Percentiles rank a stretch among this genome's conserved stretches.
Evolutionary conservation across 164 flowering plant species (phyloP).

Genomic region (Taxillus chinensis): DNA sequence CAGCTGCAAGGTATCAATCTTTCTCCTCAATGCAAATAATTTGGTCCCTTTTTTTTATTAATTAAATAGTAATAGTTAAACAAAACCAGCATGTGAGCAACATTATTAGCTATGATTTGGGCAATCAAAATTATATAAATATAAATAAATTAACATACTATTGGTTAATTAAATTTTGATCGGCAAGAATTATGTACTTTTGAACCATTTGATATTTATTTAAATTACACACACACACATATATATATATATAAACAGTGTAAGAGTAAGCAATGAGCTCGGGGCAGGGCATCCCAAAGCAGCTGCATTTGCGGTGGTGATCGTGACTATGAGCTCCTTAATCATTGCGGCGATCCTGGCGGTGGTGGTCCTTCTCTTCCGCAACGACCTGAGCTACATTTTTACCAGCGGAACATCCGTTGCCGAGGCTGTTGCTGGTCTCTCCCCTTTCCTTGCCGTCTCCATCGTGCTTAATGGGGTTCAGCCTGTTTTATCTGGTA

Average conservation of each 20-base stretch:
- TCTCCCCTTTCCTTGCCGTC: constrained; percentile 13
- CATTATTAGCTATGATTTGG: too few relatives aligned
- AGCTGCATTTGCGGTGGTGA: constrained; percentile 12
- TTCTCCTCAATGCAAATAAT: not conserved
- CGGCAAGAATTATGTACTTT: too few relatives aligned
- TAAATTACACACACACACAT: not conserved
- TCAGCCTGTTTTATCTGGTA: constrained; percentile 11
- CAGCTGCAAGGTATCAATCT: constrained; percentile 46
- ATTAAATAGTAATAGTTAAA: not conserved
- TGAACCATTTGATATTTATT: too few relatives aligned
- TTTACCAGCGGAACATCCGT: constrained; percentile 13
- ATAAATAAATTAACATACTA: too few relatives aligned
- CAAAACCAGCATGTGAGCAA: too few relatives aligned
- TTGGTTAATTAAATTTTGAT: too few relatives aligned
- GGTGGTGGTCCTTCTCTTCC: constrained; percentile 5
- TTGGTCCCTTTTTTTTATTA: not conserved
- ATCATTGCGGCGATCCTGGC: constrained; percentile 7
- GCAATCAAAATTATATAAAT: too few relatives aligned
- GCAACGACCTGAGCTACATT: constrained; percentile 11
- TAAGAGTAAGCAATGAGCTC: constrained; percentile 19
- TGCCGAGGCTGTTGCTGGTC: constrained; percentile 15
- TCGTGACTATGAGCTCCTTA: constrained; percentile 7
- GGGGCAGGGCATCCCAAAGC: constrained; percentile 17
- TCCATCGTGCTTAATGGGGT: constrained; percentile 7
- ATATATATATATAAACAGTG: constrained; percentile 8